Conservation (phyloP, 495 filamentous ascomycete genomes). For the Aspergillus egyptiacus region DNA sequence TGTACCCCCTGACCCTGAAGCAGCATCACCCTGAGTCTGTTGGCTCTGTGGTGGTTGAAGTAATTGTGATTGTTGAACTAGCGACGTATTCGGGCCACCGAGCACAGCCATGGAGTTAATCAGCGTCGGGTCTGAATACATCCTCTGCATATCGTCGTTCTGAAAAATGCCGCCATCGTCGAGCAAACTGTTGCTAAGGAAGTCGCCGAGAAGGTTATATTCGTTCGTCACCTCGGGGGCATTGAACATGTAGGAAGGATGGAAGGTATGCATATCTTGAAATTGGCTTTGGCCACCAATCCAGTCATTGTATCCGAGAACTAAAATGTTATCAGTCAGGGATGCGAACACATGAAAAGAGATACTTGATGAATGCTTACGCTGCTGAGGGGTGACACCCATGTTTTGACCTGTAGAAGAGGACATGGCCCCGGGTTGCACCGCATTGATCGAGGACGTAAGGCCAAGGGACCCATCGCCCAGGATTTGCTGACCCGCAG, state of each 20-base stretch:
- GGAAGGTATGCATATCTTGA: conserved; percentile 89
- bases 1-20: conserved; percentile 52
- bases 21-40: conserved; percentile 47
- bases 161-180: conserved; percentile 67
- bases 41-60: conserved; percentile 36
- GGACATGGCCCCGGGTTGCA: conserved; percentile 32
- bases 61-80: conserved; percentile 34
- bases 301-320: conserved; percentile 63
- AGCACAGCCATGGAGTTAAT: conserved; percentile 45
- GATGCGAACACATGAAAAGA: conserved; percentile 9
- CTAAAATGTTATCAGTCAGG: conserved; percentile 39
- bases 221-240: conserved; percentile 91
- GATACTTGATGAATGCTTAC: conserved; percentile 48
- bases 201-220: conserved; percentile 94
- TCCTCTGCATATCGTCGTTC: conserved; percentile 53
- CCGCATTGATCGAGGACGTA: conserved; percentile 29
- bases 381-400: conserved; percentile 58
- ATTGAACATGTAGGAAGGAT: conserved; percentile 93
- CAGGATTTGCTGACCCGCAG: conserved; percentile 38
- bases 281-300: conserved; percentile 71
- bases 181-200: conserved; percentile 79
- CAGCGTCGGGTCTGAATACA: conserved; percentile 52
- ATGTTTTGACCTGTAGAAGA: conserved; percentile 41
- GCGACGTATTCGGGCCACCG: conserved; percentile 25
- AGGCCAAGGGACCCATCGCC: conserved; percentile 33